Percentiles rank a stretch among this genome's conserved stretches.
Evolutionary conservation across 2,329 filamentous ascomycete genomes (phyloP).

Genomic region (Neonectria ditissima): DNA sequence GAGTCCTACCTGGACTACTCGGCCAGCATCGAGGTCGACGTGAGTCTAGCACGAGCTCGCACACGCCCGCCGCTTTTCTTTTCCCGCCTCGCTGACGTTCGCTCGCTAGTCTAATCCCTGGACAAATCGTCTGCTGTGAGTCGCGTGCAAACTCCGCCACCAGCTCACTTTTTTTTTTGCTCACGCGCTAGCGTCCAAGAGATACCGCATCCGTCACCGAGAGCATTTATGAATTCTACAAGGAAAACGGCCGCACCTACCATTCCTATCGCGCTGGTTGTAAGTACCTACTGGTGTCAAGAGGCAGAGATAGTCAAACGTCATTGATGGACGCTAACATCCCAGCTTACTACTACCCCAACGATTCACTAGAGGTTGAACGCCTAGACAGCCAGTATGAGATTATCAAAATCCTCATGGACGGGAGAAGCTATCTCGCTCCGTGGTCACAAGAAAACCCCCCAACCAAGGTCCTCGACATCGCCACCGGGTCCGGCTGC

Average conservation of each 20-base stretch:
- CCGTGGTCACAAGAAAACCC: conserved; percentile 49
- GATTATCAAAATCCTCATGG: conserved; percentile 51
- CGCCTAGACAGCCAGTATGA: conserved; percentile 53
- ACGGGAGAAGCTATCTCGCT: conserved; percentile 53
- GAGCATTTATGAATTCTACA: conserved; percentile 52
- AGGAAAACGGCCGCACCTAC: conserved; percentile 57
- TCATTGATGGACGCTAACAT: no score
- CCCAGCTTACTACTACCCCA: conserved; percentile 58
- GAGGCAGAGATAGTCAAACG: no score
- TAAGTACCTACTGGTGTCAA: conserved; percentile 45
- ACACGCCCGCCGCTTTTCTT: no score
- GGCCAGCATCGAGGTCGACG: conserved; percentile 20
- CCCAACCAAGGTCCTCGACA: conserved; percentile 53
- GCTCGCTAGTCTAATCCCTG: conserved; percentile 21
- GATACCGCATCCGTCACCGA: conserved; percentile 39
- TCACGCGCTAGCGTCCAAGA: neutral
- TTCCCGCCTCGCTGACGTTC: conserved; percentile 4
- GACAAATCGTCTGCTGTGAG: conserved; percentile 8
- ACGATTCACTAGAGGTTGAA: conserved; percentile 55
- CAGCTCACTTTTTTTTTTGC: neutral
- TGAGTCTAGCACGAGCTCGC: conserved; percentile 16
- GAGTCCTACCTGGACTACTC: conserved; percentile 22
- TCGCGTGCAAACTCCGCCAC: neutral
- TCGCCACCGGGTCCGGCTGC: conserved; percentile 60
- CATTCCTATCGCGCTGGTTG: conserved; percentile 59